Evolutionary conservation across 169 alveolate species (phyloP), one percentile per base, ranked within the genome.

Genomic region (Eimeria necatrix): DNA sequence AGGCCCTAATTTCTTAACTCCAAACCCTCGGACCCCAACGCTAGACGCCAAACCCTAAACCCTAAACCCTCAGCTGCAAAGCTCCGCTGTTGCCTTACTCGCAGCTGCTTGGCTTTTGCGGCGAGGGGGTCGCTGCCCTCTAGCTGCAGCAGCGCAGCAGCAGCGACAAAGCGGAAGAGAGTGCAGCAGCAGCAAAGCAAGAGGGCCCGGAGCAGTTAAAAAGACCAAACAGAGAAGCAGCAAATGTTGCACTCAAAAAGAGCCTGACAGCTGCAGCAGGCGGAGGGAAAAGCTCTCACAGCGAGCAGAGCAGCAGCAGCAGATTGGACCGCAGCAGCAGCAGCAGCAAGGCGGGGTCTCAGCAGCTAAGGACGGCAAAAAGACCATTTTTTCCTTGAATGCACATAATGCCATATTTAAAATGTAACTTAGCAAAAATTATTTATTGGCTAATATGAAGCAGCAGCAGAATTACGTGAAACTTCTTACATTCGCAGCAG

Each of bases 61-160:
- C 81, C 53, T 71, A 26, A 26, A 14, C n/a, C 52, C 41, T 71
- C 53, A 20, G 41, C 81, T 32, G 41, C 41, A 32, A 32, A 32
- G 41, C 41, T 32, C 41, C 41, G 41, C 41, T 32, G 41, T 20
- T 49, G 4, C 48, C 64, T 76, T 76, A 76, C 87, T 53, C 87
- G 61, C 9, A 76, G 87, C 24, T 49, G 87, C 87, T n/a, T 76
- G 59, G 87, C 61, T n/a, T 76, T 76, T 4, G 87, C 64, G 51
- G 87, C 87, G n/a, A 76, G 61, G 18, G 87, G 87, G 46, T 76
- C 87, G n/a, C 87, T 71, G 81, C 41, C 87, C 7, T 76, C 87
- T 4, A 76, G 64, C 87, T 76, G 61, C 87, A 76, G 32, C 59
- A 48, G 10, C 68, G 53, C 46, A 46, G 64, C 87, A 48, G 87